Conservation (phyloP, 345 rosid species). For the Psidium guajava region DNA sequence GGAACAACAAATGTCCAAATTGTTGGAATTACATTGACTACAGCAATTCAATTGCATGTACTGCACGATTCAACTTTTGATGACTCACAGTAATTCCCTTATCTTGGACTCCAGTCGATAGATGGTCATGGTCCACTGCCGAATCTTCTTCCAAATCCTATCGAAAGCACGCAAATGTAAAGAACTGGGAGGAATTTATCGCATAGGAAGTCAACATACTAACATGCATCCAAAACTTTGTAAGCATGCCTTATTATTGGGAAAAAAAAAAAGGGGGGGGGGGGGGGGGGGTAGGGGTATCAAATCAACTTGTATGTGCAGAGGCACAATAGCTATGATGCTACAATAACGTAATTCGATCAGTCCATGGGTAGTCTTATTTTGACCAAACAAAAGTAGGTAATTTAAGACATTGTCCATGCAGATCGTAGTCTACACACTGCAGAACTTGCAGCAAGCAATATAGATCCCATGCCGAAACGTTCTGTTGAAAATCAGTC, state of each 20-base stretch:
- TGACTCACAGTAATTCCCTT: conserved; percentile 15
- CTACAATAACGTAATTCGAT: neutral
- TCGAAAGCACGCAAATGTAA: neutral
- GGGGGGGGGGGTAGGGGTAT: no score
- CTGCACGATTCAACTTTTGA: conserved; percentile 12
- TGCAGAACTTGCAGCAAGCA: neutral
- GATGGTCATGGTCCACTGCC: conserved; percentile 12
- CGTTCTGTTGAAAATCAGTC: no score
- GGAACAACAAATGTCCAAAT: neutral
- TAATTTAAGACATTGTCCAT: neutral
- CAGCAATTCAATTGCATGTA: conserved; percentile 19
- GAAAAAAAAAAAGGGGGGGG: neutral
- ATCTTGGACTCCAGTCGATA: conserved; percentile 20
- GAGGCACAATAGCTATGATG: neutral
- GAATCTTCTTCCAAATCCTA: conserved; percentile 2
- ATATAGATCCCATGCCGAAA: neutral
- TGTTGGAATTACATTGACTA: neutral
- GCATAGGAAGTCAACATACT: neutral
- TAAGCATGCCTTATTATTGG: neutral
- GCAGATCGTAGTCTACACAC: neutral
- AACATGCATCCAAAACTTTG: neutral
- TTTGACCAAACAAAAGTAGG: neutral
- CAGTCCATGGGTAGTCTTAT: neutral
- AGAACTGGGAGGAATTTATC: neutral
- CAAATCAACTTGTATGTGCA: neutral